These are phyloP conservation scores for Salvia rosmarinus DNA, from an alignment of 257 asterid genomes.

Conservation along the genomic window DNA sequence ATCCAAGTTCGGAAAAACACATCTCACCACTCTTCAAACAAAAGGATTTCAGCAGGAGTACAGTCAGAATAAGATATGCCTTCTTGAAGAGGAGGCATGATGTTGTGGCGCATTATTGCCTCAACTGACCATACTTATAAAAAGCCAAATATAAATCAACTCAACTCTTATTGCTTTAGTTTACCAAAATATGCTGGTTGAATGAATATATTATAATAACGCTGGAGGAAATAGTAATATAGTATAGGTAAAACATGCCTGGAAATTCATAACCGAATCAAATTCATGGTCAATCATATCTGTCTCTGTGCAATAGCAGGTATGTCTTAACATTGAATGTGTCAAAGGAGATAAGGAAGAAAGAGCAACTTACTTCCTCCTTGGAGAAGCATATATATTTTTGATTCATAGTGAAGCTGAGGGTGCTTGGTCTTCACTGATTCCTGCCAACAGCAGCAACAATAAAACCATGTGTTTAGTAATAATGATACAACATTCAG, in stretches of 20 bases:
- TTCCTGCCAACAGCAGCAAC: constrained; percentile 57
- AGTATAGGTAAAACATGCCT: constrained; percentile 2
- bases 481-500: neutral
- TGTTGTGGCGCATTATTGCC: constrained; percentile 14
- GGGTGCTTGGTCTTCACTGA: constrained; percentile 90
- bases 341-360: neutral
- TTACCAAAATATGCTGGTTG: neutral
- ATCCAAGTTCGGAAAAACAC: constrained; percentile 23
- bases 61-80: neutral
- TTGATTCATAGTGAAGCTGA: constrained; percentile 94
- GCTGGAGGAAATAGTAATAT: neutral
- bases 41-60: constrained; percentile 6
- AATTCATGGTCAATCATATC: constrained; percentile 17
- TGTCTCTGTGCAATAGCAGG: neutral
- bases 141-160: neutral
- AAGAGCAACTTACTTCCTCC: constrained; percentile 80
- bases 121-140: neutral
- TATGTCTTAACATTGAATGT: neutral
- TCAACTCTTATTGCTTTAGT: neutral
- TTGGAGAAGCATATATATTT: constrained; percentile 84
- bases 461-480: constrained; percentile 9
- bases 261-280: constrained; percentile 14
- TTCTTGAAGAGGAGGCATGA: constrained; percentile 13
- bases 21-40: constrained; percentile 2
- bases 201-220: neutral